Conservation (phyloP, 1,284 basidiomycete genomes). For the Lentinula novae-zelandiae region DNA sequence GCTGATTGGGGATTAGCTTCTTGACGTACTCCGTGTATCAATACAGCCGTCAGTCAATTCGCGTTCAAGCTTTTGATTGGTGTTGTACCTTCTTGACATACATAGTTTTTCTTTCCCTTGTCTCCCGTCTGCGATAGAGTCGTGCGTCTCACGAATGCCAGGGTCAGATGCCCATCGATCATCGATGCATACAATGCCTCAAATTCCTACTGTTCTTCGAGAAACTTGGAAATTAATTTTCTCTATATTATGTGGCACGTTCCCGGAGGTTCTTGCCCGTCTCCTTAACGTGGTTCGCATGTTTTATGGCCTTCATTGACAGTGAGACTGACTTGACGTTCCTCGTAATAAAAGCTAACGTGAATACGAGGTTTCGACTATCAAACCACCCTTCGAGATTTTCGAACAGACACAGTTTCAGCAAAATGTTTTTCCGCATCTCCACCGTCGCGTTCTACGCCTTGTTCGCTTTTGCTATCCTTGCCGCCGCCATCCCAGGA, state of each 20-base stretch:
- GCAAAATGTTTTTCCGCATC: slow-evolving; percentile 23
- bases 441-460: slow-evolving; percentile 21
- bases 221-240: background rate
- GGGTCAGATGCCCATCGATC: background rate
- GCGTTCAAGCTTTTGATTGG: background rate
- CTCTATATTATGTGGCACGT: background rate
- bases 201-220: background rate
- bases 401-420: background rate
- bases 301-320: background rate
- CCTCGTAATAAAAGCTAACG: background rate
- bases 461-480: slow-evolving; percentile 22
- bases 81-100: background rate
- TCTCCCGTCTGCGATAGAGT: background rate
- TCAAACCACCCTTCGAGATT: slow-evolving; percentile 2
- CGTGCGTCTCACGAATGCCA: background rate
- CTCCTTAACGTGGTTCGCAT: no score
- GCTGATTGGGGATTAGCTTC: no score
- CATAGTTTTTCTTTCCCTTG: background rate
- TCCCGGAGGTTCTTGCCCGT: no score
- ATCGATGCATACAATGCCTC: background rate
- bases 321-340: background rate
- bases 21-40: no score
- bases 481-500: slow-evolving; percentile 23
- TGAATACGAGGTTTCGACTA: background rate
- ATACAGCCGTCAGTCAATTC: background rate